Evolutionary conservation across 2,329 filamentous ascomycete species (phyloP).

Genomic region (Pestalotiopsis sp.): DNA sequence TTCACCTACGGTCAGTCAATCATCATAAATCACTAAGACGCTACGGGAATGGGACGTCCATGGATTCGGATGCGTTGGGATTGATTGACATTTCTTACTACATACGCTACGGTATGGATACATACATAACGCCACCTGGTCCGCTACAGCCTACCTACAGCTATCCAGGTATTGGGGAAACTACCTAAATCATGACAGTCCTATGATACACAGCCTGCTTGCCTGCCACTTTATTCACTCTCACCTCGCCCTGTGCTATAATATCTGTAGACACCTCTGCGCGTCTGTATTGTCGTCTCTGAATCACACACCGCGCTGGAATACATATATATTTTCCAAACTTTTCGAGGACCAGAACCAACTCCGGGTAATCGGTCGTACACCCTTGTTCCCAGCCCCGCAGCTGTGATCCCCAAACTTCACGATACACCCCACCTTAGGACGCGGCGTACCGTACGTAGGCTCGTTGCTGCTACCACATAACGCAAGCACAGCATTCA

Average conservation of each 20-base stretch:
- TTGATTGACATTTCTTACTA: background rate
- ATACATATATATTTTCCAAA: too few relatives aligned
- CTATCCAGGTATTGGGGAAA: background rate
- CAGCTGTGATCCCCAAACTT: constrained; percentile 10
- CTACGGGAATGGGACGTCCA: background rate
- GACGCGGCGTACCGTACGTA: constrained; percentile 1
- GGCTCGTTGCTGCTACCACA: background rate
- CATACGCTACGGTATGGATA: too few relatives aligned
- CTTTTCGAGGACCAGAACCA: background rate
- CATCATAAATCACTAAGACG: background rate
- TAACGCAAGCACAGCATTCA: background rate
- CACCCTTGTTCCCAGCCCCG: constrained; percentile 6
- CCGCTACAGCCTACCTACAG: background rate
- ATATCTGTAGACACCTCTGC: background rate
- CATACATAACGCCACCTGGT: background rate
- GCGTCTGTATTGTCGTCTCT: too few relatives aligned
- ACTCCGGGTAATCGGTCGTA: constrained; percentile 1
- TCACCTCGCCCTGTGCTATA: background rate
- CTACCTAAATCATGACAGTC: background rate
- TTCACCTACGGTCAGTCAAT: background rate
- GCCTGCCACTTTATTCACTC: background rate
- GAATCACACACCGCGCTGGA: too few relatives aligned
- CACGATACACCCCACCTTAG: constrained; percentile 9
- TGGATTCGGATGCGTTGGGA: background rate
- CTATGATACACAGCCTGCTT: background rate